These are phyloP conservation scores for Emergomyces orientalis DNA, from an alignment of 2,329 filamentous ascomycete species.

Conservation along the genomic window DNA sequence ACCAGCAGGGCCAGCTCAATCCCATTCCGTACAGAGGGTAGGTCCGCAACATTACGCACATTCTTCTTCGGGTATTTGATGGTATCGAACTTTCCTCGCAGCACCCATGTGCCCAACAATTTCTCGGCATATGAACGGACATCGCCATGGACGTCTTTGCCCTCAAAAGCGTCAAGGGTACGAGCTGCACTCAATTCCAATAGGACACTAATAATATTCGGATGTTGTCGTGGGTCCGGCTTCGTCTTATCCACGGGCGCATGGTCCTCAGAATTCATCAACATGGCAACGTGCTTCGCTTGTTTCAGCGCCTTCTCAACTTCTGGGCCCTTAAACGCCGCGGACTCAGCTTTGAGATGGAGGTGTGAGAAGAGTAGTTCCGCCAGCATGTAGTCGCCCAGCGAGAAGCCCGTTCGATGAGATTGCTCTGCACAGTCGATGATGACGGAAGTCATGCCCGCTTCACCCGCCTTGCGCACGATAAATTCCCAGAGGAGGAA, in stretches of 20 bases:
- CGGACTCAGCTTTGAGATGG: constrained; percentile 27
- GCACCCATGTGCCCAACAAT: constrained; percentile 27
- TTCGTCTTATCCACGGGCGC: constrained; percentile 15
- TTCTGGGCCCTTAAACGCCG: constrained; percentile 27
- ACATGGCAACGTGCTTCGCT: constrained; percentile 27
- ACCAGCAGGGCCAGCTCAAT: constrained; percentile 33
- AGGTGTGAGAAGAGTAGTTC: constrained; percentile 30
- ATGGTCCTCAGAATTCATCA: constrained; percentile 32
- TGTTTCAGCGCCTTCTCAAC: constrained; percentile 24
- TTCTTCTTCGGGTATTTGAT: constrained; percentile 10
- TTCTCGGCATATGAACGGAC: constrained; percentile 34
- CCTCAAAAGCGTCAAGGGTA: constrained; percentile 28
- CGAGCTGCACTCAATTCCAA: constrained; percentile 39
- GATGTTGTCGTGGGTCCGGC: constrained; percentile 31
- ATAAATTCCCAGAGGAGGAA: constrained; percentile 26
- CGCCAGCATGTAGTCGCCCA: constrained; percentile 25
- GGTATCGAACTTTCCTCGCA: constrained; percentile 21
- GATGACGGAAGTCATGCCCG: constrained; percentile 28
- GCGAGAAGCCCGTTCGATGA: constrained; percentile 28
- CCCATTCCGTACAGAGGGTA: constrained; percentile 34
- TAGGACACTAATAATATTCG: constrained; percentile 35
- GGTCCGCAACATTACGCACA: constrained; percentile 11
- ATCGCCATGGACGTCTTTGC: constrained; percentile 33
- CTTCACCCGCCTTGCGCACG: constrained; percentile 30
- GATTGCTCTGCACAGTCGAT: constrained; percentile 30